Base-by-base conservation (phyloP, 2,329 filamentous ascomycete genomes). In the Ustilaginoidea virens region DNA sequence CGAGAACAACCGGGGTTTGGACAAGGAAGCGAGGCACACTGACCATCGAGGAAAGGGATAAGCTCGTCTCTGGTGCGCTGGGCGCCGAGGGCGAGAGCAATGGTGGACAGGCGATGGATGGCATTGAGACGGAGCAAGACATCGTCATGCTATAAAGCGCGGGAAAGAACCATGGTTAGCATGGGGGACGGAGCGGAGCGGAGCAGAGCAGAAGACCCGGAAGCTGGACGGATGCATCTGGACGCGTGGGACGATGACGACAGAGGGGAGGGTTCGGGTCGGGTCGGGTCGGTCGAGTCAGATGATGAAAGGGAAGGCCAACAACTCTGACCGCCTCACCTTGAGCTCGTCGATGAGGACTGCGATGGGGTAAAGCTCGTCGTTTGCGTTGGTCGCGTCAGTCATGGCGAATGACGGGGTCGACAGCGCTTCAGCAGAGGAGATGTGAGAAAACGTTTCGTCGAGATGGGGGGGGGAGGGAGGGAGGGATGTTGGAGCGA, bases 341-440 rank as follows among this genome's bases (percentile, higher is more conserved):
- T 94, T 98, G 51, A 98, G 71, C 73, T 98, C 90, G 60, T 98
- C 90, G 61, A 98, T 98, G 60, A 98, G 77, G 45, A 98, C 90
- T 52, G 92, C 90, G 67, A 98, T 98, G 56, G 90, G 90, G 61
- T 96, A 98, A 51, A 98, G 85, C 76, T 96, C 92, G 63, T 98
- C 90, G 58, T 79, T 92, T 66, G 87, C 75, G 61, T 78, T 81
- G 57, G 77, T 70, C 61, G 78, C 79, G 63, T 94, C 72, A 61
- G 72, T 83, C 87, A 96, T 96, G 57, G 58, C 69, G 70, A 60
- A 55, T 49, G 47, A 46, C 37, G 38, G 36, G 41, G 44, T 33
- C 39, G 42, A 38, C 33, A 45, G 47, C 47, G 47, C 44, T 43
- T 47, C 35, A 35, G 34, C 36, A 35, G n/a, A n/a, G 7, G 24